Evolutionary conservation across 176 grass and related monocot species (phyloP).

Genomic region (Aegilops tauschii): DNA sequence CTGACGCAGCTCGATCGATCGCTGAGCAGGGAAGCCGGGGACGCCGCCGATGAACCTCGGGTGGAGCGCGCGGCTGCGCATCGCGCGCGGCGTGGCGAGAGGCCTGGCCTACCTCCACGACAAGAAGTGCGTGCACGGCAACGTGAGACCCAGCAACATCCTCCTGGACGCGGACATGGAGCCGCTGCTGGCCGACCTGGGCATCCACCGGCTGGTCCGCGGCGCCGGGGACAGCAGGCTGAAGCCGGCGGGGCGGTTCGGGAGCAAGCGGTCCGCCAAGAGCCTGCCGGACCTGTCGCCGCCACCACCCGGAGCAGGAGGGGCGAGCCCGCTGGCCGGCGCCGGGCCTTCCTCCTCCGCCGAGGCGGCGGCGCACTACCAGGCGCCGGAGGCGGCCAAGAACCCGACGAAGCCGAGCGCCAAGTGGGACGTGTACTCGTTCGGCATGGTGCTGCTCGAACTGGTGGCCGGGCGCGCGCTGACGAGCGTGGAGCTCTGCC

Average conservation of each 20-base stretch:
- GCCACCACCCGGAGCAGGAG: neutral
- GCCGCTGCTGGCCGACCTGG: conserved; percentile 73
- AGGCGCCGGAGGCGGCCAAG: conserved; percentile 55
- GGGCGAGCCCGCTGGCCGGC: conserved; percentile 42
- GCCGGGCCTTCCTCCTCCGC: neutral
- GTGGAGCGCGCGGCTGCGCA: conserved; percentile 57
- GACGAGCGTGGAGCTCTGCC: conserved; percentile 66
- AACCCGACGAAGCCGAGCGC: conserved; percentile 45
- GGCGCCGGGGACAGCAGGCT: neutral
- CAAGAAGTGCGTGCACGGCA: conserved; percentile 78
- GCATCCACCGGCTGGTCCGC: conserved; percentile 51
- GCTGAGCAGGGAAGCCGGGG: conserved; percentile 55
- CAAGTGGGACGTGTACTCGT: conserved; percentile 84
- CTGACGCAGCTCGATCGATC: neutral
- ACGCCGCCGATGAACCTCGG: conserved; percentile 56
- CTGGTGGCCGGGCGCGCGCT: conserved; percentile 72
- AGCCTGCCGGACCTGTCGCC: conserved; percentile 59
- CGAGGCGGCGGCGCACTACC: conserved; percentile 47
- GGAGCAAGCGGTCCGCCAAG: conserved; percentile 58
- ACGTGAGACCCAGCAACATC: conserved; percentile 81
- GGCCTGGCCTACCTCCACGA: conserved; percentile 80
- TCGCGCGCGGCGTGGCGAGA: conserved; percentile 72
- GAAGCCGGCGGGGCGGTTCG: conserved; percentile 37
- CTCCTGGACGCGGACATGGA: conserved; percentile 69
- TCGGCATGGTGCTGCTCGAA: conserved; percentile 75